These are phyloP conservation scores for Diplosphaera chodatii DNA, from an alignment of 139 green algal species.

Conservation along the genomic window DNA sequence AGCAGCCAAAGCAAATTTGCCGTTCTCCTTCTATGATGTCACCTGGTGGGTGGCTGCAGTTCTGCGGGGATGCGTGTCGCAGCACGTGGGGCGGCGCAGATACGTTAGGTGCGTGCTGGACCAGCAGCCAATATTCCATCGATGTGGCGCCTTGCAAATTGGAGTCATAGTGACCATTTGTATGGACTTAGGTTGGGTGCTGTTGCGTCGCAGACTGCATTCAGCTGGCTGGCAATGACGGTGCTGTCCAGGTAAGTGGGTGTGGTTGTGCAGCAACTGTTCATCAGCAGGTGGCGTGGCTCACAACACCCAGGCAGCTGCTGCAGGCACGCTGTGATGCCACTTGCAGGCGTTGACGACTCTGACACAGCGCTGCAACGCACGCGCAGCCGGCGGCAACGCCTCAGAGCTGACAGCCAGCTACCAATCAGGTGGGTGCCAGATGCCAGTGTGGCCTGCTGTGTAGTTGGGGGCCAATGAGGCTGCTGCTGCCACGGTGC, in stretches of 20 bases:
- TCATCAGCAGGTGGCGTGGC: too few species aligned
- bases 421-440: background rate
- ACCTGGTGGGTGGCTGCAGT: background rate
- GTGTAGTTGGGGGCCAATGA: too few species aligned
- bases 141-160: too few species aligned
- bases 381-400: too few species aligned
- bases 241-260: background rate
- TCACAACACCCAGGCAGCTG: too few species aligned
- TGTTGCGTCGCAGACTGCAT: background rate
- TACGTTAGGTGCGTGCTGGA: background rate
- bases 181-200: too few species aligned
- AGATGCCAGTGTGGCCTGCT: background rate
- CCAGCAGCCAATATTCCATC: background rate
- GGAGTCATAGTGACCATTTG: too few species aligned
- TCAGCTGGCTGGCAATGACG: background rate
- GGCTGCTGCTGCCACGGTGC: too few species aligned
- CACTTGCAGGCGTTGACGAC: background rate
- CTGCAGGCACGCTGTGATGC: too few species aligned
- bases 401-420: background rate
- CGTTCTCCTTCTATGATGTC: too few species aligned
- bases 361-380: background rate
- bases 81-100: background rate
- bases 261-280: too few species aligned
- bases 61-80: background rate
- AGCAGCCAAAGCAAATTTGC: too few species aligned